Evolutionary conservation across 1,139 yeast species (phyloP).

Genomic region (Meyerozyma guilliermondii): DNA sequence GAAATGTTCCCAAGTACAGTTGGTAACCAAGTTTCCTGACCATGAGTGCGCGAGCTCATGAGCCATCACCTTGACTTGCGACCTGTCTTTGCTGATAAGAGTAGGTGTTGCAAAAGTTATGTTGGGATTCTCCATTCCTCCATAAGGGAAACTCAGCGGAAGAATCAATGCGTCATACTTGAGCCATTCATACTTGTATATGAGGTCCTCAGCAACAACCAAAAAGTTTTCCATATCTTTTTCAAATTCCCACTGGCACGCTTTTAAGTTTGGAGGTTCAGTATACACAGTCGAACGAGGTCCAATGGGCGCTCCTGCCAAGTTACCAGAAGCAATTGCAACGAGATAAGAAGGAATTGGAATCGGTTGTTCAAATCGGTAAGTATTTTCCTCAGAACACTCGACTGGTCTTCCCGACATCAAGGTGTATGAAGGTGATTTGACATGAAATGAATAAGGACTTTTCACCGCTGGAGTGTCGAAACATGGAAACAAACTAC

Average conservation of each 20-base stretch:
- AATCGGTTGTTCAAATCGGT: conserved; percentile 27
- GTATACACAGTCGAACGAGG: conserved; percentile 31
- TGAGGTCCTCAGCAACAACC: conserved; percentile 27
- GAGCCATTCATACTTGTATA: conserved; percentile 32
- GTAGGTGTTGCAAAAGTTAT: conserved; percentile 36
- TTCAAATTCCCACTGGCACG: conserved; percentile 34
- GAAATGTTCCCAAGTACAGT: conserved; percentile 34
- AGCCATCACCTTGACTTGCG: conserved; percentile 33
- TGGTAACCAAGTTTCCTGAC: conserved; percentile 36
- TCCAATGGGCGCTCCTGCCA: conserved; percentile 26
- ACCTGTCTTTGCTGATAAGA: conserved; percentile 28
- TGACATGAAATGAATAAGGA: conserved; percentile 24
- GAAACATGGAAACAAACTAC: conserved; percentile 40
- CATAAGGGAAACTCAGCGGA: conserved; percentile 33
- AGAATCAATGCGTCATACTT: conserved; percentile 29
- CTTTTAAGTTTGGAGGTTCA: conserved; percentile 21
- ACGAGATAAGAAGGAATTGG: conserved; percentile 35
- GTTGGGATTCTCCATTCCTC: conserved; percentile 39
- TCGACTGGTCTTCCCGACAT: conserved; percentile 33
- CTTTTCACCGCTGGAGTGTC: conserved; percentile 40
- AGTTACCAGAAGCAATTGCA: conserved; percentile 31
- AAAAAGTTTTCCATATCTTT: conserved; percentile 32
- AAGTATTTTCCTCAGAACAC: conserved; percentile 8
- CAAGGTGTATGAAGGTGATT: conserved; percentile 27
- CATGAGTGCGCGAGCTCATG: conserved; percentile 38